Conservation (phyloP, 345 rosid genomes). For the Litchi chinensis region DNA sequence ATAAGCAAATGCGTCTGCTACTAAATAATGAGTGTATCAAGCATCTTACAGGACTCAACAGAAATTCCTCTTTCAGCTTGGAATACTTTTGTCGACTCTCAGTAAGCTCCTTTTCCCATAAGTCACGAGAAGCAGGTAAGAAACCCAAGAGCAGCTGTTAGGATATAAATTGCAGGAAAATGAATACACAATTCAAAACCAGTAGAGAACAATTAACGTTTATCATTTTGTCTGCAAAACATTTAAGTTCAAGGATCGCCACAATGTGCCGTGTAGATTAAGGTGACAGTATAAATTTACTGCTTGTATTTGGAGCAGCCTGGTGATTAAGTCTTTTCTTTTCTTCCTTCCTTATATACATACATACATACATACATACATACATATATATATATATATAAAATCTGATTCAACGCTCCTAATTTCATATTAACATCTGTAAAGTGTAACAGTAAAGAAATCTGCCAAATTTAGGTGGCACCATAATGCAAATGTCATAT, state of each 20-base stretch:
- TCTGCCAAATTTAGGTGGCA: no score
- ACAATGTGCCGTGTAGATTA: neutral
- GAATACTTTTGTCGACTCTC: constrained; percentile 59
- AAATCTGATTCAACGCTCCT: no score
- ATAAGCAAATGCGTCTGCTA: constrained; percentile 11
- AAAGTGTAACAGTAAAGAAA: no score
- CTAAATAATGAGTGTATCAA: constrained; percentile 2
- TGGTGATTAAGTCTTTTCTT: no score
- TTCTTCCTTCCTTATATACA: no score
- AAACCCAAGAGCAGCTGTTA: constrained; percentile 65
- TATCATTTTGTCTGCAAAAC: neutral
- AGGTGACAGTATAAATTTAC: no score
- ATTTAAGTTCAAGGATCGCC: neutral
- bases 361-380: no score
- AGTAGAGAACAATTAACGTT: neutral
- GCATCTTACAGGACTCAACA: constrained; percentile 70
- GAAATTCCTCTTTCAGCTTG: constrained; percentile 63
- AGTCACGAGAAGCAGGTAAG: constrained; percentile 57
- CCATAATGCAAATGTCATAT: no score
- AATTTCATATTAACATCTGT: no score
- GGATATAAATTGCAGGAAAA: constrained; percentile 8
- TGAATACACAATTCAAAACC: constrained; percentile 1
- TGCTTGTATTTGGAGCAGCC: no score
- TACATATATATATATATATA: no score
- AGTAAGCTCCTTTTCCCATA: constrained; percentile 63